Conservation (phyloP, 2,329 filamentous ascomycete genomes). For the Cladosporium halotolerans region DNA sequence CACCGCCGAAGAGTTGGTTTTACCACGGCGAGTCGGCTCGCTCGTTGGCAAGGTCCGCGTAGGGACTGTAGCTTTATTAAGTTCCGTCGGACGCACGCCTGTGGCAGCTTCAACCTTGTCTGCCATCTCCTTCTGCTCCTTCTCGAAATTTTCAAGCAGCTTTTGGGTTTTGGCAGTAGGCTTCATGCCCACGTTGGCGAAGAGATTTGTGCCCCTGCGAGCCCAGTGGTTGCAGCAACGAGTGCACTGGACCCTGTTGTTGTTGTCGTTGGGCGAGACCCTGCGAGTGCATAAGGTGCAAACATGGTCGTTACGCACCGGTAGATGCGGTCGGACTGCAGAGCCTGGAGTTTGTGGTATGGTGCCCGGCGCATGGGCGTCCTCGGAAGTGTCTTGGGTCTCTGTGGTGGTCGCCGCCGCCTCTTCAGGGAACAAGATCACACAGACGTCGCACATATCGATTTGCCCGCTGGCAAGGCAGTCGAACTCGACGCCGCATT, state of each 20-base stretch:
- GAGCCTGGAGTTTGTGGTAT: not conserved
- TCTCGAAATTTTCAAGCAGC: not conserved
- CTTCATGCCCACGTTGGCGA: not conserved
- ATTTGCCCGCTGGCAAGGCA: not conserved
- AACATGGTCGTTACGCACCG: not conserved
- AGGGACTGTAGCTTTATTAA: no score
- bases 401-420: not conserved
- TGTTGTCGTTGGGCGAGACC: not conserved
- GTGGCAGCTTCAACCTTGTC: no score
- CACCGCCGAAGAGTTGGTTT: no score
- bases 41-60: no score
- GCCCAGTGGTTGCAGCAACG: not conserved
- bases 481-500: not conserved
- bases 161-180: not conserved
- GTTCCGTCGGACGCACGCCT: no score
- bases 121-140: not conserved
- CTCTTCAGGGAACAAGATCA: not conserved
- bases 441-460: not conserved
- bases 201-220: not conserved
- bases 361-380: not conserved
- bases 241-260: not conserved
- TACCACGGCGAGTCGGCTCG: no score
- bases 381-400: not conserved
- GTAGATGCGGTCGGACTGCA: no score
- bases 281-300: not conserved